Percentiles rank a stretch among this genome's conserved stretches.
Conservation (phyloP, 108 stramenopile genomes). For the Hondaea fermentalgiana region DNA sequence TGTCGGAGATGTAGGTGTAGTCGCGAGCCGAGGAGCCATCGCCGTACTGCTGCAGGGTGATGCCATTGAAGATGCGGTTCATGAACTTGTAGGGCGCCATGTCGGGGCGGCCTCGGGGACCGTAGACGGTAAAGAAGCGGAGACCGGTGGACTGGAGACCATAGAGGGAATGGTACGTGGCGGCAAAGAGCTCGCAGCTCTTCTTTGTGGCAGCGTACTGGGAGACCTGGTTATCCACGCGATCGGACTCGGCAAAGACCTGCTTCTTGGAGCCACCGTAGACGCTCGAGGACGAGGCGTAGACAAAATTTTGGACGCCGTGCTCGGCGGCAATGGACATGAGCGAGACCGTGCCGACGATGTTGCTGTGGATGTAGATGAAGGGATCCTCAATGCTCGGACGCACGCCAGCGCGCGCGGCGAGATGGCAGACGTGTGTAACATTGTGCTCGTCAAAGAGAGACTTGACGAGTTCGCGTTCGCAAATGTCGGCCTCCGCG, state of each 20-base stretch:
- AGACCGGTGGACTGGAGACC: constrained; percentile 72
- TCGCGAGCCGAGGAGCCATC: constrained; percentile 75
- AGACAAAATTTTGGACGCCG: constrained; percentile 69
- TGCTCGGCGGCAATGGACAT: constrained; percentile 62
- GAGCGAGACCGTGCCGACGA: constrained; percentile 71
- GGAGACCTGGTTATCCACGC: constrained; percentile 77
- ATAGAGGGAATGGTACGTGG: constrained; percentile 94
- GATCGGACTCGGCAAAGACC: constrained; percentile 75
- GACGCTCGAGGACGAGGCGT: constrained; percentile 73
- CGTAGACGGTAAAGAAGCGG: constrained; percentile 95
- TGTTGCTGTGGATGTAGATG: constrained; percentile 80
- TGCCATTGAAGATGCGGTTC: constrained; percentile 76
- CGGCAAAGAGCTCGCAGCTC: constrained; percentile 82
- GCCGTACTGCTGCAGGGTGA: constrained; percentile 88
- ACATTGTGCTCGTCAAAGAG: constrained; percentile 66
- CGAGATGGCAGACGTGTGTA: constrained; percentile 82
- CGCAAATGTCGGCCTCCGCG: constrained; percentile 79
- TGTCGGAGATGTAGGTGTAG: constrained; percentile 85
- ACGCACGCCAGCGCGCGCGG: constrained; percentile 80
- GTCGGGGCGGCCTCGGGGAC: constrained; percentile 85
- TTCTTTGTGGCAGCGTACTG: constrained; percentile 94
- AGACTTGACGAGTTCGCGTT: constrained; percentile 64
- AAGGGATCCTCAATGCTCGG: constrained; percentile 83
- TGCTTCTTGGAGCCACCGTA: constrained; percentile 77
- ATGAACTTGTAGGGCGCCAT: constrained; percentile 98